A percentile compares a stretch with the other conserved stretches of the same genome.
Evolutionary conservation across 139 green algal genomes (phyloP).

Genomic region (Chlorella sp.): DNA sequence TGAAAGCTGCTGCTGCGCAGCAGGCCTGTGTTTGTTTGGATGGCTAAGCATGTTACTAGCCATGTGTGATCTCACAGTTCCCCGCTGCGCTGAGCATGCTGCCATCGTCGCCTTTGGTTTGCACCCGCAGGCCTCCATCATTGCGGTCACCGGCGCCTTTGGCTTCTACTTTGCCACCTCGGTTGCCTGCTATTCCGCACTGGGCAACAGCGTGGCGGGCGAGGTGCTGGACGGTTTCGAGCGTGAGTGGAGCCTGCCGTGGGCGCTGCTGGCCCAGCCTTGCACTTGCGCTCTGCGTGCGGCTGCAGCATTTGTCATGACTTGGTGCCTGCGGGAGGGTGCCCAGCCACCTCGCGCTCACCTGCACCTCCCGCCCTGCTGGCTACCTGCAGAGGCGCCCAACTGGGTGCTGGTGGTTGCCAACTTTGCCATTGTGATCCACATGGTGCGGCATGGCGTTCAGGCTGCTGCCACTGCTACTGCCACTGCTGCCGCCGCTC

Average conservation of each 20-base stretch:
- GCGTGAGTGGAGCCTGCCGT: no score
- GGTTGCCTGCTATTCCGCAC: conserved; percentile 1
- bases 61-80: no score
- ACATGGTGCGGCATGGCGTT: conserved; percentile 4
- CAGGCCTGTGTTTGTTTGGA: no score
- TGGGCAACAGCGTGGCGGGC: conserved; percentile 14
- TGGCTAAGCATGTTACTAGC: no score
- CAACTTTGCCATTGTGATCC: conserved; percentile 12
- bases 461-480: neutral
- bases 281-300: no score
- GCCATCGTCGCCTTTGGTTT: no score
- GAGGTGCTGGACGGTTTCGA: conserved; percentile 22
- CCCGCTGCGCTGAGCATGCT: no score
- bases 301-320: no score
- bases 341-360: no score
- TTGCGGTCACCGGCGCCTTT: neutral
- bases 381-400: conserved; percentile 1
- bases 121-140: neutral
- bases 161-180: conserved; percentile 16
- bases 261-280: no score
- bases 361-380: neutral
- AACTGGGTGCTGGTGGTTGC: conserved; percentile 15
- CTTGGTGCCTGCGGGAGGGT: no score
- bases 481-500: neutral
- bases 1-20: no score